Percentiles rank a stretch among this genome's conserved stretches.
phyloP scores from a whole-genome alignment of 106 monocot species.

The Allium cepa region DNA sequence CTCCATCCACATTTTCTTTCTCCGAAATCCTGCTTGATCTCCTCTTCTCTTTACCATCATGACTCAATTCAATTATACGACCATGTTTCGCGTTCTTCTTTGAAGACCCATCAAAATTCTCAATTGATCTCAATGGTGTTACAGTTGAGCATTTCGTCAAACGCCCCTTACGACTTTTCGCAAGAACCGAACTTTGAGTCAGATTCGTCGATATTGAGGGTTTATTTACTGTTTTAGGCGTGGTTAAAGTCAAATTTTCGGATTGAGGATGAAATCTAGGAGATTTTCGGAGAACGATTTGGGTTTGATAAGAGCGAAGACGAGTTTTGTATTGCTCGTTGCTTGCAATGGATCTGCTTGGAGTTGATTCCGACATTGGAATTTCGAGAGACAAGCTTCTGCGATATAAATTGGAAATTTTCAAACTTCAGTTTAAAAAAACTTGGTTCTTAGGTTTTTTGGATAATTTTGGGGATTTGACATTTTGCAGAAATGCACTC shows the following conservation, averaged over 20 bases:
- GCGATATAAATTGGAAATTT: no score
- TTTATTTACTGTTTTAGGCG: background rate
- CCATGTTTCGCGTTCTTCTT: background rate
- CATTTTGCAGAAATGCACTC: no score
- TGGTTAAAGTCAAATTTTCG: background rate
- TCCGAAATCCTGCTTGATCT: background rate
- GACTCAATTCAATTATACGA: background rate
- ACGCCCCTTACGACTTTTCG: background rate
- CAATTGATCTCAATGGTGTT: slow-evolving; percentile 2
- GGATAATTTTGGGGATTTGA: no score
- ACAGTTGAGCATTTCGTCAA: slow-evolving; percentile 11
- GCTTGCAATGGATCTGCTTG: background rate
- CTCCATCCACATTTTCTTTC: background rate
- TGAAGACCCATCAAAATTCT: background rate
- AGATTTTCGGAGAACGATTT: slow-evolving; percentile 12
- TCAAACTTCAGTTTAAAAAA: no score
- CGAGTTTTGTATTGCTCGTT: background rate
- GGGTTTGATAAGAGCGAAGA: slow-evolving; percentile 10
- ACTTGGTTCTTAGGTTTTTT: no score
- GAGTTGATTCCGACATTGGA: slow-evolving; percentile 1
- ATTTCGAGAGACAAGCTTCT: background rate
- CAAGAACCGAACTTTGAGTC: background rate
- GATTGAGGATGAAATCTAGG: slow-evolving; percentile 10
- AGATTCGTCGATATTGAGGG: background rate
- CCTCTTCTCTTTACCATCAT: background rate